These are phyloP conservation scores for Termitomyces sp. DNA, from an alignment of 768 basidiomycete genomes.

Conservation along the genomic window DNA sequence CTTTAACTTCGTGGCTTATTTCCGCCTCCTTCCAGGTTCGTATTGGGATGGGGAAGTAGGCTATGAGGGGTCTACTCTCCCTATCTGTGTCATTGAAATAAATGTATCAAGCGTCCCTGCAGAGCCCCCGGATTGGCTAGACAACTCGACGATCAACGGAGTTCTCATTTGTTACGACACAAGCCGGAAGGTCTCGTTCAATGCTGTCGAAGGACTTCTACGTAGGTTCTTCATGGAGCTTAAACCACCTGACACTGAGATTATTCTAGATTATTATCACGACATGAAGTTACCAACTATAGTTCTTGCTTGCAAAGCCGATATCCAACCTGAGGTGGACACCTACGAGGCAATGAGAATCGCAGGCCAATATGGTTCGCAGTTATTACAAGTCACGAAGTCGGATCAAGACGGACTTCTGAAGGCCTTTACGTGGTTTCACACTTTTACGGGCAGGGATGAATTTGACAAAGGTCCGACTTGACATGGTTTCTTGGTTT, in stretches of 20 bases:
- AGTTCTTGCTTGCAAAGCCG: slow-evolving; percentile 86
- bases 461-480: slow-evolving; percentile 44
- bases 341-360: slow-evolving; percentile 46
- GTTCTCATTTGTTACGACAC: slow-evolving; percentile 86
- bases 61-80: slow-evolving; percentile 30
- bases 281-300: slow-evolving; percentile 58
- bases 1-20: background rate
- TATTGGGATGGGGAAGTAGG: slow-evolving; percentile 29
- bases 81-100: slow-evolving; percentile 51
- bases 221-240: slow-evolving; percentile 43
- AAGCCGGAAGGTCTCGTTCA: slow-evolving; percentile 54
- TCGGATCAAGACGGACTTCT: slow-evolving; percentile 61
- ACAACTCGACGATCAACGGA: slow-evolving; percentile 59
- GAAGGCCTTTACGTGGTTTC: slow-evolving; percentile 67
- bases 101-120: slow-evolving; percentile 30
- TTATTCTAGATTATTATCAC: slow-evolving; percentile 49
- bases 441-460: slow-evolving; percentile 58
- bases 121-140: slow-evolving; percentile 33
- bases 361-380: slow-evolving; percentile 62
- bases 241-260: background rate
- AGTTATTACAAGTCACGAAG: slow-evolving; percentile 71
- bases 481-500: background rate
- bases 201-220: slow-evolving; percentile 60
- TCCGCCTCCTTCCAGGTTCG: slow-evolving; percentile 20
- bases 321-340: slow-evolving; percentile 56